These are phyloP conservation scores for Combretum micranthum DNA, from an alignment of 345 rosid species.

Conservation along the genomic window DNA sequence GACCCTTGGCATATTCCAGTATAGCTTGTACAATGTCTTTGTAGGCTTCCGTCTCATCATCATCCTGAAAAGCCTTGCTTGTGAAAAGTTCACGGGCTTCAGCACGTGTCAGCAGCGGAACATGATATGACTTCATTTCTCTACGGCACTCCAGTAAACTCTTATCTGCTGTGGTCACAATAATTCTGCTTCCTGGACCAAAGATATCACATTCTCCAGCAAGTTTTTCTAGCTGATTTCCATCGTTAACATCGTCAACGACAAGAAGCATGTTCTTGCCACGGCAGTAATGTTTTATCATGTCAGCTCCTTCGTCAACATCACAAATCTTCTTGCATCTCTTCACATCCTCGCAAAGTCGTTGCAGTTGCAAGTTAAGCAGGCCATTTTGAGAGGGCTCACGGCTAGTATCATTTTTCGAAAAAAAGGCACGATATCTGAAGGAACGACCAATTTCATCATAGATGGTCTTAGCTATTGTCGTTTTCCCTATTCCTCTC, in stretches of 20 bases:
- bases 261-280: conserved; percentile 12
- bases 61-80: conserved; percentile 2
- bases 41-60: too few species aligned
- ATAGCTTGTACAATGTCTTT: background rate
- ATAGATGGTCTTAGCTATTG: conserved; percentile 23
- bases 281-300: background rate
- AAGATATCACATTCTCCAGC: conserved; percentile 9
- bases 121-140: background rate
- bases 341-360: conserved; percentile 3
- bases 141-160: conserved; percentile 2
- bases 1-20: conserved; percentile 8
- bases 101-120: background rate
- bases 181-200: conserved; percentile 19
- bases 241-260: conserved; percentile 15
- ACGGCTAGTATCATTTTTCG: conserved; percentile 9
- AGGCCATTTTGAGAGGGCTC: background rate
- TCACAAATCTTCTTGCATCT: background rate
- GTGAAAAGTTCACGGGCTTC: conserved; percentile 8
- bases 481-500: conserved; percentile 1
- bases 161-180: conserved; percentile 18
- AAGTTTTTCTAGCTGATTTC: conserved; percentile 8
- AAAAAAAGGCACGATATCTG: conserved; percentile 22
- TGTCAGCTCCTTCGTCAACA: background rate
- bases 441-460: conserved; percentile 15
- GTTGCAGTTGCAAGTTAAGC: conserved; percentile 6